Base-by-base conservation (phyloP, 768 basidiomycete species). In the Rhodocollybia butyracea region DNA sequence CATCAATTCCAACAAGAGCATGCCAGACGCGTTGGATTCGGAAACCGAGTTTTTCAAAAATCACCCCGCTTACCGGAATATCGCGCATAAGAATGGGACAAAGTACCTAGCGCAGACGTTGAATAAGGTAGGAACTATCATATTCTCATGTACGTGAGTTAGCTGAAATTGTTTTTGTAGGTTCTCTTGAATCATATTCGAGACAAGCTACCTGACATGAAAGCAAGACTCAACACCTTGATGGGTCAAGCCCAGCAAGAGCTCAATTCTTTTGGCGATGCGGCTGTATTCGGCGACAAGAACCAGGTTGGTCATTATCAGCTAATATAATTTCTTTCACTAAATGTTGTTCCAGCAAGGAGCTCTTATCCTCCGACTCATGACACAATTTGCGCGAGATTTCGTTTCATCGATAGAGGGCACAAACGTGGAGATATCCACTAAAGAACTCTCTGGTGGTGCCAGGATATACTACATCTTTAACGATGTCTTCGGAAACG, bases 191-290 rank as follows among this genome's bases (percentile, higher is more conserved):
- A 91, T 68, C 97, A 99, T 67, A 98, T 99, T 60, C 85, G 97
- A 57, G 97, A 99, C 66, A 99, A 98, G 71, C 80, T 99, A 34
- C 97, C 97, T 0, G 97, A 99, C 70, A 98, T 99, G 97, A 99
- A 99, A 70, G 97, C 97, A 15, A 82, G 94, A 19, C 74, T 99
- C 57, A 99, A 98, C 67, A 99, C 97, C 2, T 74, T 98, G 22
- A 98, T 98, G 92, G 95, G 96, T 15, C 97, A 99, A 73, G 94
- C 97, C 7, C 96, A 98, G 66, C 97, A 99, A 69, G 97, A 99
- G 69, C 81, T 99, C 40, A 92, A 93, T 71, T 88, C 94, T 4
- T 98, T 97, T 65, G 97, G 97, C 19, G 97, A 97, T 65, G 81
- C 91, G 11, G 93, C 93, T 2, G 81, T 92, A 64, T 90, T 91